Percentiles rank a stretch among this genome's conserved stretches.
Evolutionary conservation across 1,139 yeast genomes (phyloP).

Genomic region (Debaryomyces nepalensis): DNA sequence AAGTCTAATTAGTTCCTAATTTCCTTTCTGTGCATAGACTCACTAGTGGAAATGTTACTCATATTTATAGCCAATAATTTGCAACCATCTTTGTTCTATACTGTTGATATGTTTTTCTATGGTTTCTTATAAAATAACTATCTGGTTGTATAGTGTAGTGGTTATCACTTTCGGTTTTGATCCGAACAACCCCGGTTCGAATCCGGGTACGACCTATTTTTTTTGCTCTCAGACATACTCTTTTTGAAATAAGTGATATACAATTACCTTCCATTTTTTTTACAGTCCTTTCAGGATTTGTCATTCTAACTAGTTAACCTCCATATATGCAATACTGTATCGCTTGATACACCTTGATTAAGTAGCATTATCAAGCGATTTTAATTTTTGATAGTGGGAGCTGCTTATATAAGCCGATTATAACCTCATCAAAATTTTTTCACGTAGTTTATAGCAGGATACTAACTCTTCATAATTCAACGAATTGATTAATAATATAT

Average conservation of each 20-base stretch:
- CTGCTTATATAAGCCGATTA: conserved; percentile 9
- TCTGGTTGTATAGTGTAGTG: conserved; percentile 41
- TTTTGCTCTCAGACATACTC: conserved; percentile 19
- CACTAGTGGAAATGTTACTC: too few species aligned
- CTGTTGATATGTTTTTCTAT: conserved; percentile 10
- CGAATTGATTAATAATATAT: conserved; percentile 9
- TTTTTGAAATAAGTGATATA: background rate
- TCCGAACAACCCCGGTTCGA: conserved; percentile 95
- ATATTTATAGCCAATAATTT: too few species aligned
- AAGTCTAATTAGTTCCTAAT: too few species aligned
- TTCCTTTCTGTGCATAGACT: too few species aligned
- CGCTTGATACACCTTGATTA: too few species aligned
- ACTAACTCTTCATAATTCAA: conserved; percentile 4
- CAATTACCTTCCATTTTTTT: background rate
- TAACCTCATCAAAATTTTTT: conserved; percentile 13
- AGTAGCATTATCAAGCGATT: background rate
- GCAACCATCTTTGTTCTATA: too few species aligned
- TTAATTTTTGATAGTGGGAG: background rate
- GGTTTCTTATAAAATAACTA: too few species aligned
- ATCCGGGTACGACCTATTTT: conserved; percentile 88
- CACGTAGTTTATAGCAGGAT: conserved; percentile 2
- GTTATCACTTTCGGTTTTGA: conserved; percentile 58
- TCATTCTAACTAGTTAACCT: too few species aligned
- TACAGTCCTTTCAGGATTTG: too few species aligned
- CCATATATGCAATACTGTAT: too few species aligned